These are phyloP conservation scores for Geranomyces variabilis DNA, from an alignment of 192 early-diverging fungal species.

Conservation along the genomic window DNA sequence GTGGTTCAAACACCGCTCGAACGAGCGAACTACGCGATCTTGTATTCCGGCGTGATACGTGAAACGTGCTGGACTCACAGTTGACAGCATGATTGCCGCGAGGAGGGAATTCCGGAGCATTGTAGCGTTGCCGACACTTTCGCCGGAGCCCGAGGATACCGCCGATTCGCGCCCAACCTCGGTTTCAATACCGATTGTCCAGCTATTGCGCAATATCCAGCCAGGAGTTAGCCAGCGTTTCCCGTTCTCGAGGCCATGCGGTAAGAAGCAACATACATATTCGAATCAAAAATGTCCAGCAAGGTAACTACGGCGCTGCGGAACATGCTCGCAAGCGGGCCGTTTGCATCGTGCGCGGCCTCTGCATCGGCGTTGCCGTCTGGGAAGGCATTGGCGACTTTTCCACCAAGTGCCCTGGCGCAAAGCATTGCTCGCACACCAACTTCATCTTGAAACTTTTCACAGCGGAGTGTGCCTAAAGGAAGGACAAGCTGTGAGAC, in stretches of 20 bases:
- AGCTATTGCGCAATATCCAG: no score
- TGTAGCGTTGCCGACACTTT: constrained; percentile 16
- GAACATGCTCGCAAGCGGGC: background rate
- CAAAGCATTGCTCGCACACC: constrained; percentile 35
- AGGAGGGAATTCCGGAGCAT: constrained; percentile 46
- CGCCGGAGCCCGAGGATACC: background rate
- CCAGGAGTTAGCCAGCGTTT: no score
- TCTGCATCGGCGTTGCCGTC: no score
- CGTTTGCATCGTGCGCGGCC: background rate
- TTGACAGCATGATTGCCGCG: constrained; percentile 38
- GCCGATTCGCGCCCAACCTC: no score
- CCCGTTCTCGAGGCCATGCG: no score
- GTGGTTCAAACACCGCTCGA: constrained; percentile 6
- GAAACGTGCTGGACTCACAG: constrained; percentile 22
- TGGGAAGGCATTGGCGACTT: constrained; percentile 1
- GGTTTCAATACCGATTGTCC: no score
- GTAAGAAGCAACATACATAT: constrained; percentile 26
- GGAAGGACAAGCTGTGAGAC: background rate
- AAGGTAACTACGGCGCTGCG: constrained; percentile 12
- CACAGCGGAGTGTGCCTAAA: constrained; percentile 33
- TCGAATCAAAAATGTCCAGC: constrained; percentile 29
- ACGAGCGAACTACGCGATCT: constrained; percentile 1
- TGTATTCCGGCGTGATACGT: constrained; percentile 7
- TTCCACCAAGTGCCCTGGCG: constrained; percentile 25
- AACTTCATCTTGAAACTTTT: constrained; percentile 45